Conservation (phyloP, 192 early-diverging fungal genomes). For the Chytriomyces confervae region DNA sequence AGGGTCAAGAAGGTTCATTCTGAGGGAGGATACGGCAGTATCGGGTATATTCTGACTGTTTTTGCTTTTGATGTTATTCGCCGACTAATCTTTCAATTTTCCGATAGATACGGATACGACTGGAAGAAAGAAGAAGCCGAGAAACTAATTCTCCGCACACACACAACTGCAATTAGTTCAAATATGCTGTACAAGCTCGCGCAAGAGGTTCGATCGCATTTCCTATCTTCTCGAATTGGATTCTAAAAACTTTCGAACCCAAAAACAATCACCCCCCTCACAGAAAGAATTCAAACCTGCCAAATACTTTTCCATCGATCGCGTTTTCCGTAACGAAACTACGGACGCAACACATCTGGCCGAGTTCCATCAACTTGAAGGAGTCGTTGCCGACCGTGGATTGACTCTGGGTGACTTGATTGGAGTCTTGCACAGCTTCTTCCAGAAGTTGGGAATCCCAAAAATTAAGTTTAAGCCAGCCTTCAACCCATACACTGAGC, state of each 20-base stretch:
- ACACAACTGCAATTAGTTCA: constrained; percentile 93
- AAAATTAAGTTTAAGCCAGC: constrained; percentile 99
- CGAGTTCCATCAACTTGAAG: constrained; percentile 99
- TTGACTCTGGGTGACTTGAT: constrained; percentile 96
- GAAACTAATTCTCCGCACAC: constrained; percentile 92
- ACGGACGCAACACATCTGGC: constrained; percentile 98
- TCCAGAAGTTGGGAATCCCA: constrained; percentile 87
- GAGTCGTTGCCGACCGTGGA: constrained; percentile 94
- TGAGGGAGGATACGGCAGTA: constrained; percentile 92
- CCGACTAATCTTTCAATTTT: background rate
- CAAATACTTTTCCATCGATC: constrained; percentile 99
- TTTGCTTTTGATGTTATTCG: constrained; percentile 1
- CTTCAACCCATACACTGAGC: constrained; percentile 99
- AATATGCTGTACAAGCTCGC: constrained; percentile 93
- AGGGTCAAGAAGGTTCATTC: constrained; percentile 90
- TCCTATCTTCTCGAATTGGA: background rate
- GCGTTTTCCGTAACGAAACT: constrained; percentile 98
- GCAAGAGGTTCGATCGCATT: constrained; percentile 55
- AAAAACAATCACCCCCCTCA: no score
- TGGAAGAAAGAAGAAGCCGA: constrained; percentile 94
- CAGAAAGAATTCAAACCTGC: constrained; percentile 83
- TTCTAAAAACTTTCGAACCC: background rate
- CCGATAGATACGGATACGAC: constrained; percentile 74
- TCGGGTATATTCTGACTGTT: constrained; percentile 57
- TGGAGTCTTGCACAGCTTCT: constrained; percentile 95